Evolutionary conservation across 2,329 filamentous ascomycete species (phyloP), one percentile per base, ranked within the genome.

Genomic region (Fusarium zealandicum): DNA sequence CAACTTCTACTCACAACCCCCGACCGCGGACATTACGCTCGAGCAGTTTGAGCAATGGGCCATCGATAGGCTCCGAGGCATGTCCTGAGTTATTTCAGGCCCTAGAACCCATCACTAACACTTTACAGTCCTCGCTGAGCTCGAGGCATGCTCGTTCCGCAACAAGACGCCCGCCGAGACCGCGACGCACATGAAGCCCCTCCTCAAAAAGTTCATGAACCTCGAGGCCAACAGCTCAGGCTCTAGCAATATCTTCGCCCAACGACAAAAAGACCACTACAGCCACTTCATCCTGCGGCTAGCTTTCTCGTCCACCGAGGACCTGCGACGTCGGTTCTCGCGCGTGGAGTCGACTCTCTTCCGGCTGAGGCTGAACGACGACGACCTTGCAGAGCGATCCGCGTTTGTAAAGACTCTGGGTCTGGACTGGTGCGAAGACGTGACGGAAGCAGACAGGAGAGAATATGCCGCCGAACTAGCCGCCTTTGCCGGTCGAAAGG

Each of bases 1-100:
- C 69, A 99, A 96, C 79, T 93, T 97, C 75, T 99, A 99, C 77
- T 79, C 86, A 36, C 82, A 88, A 20, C 90, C 95, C 38, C 95
- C 95, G 0, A 97, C 92, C 0, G 90, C 90, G 40, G 95, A 99
- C 70, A 95, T 99, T 66, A 96, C 92, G 0, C 86, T 99, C 35
- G 95, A 99, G 71, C 88, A 99, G 72, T 99, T 99, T 69, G 95
- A 99, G 73, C 92, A 96, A 82, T 99, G 95, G 95, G 95, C 93
- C 10, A 98, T 99, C 69, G 90, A 96, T 69, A 83, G 95, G 51
- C 75, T 99, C 63, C 88, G 92, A 76, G 84, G 92, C 92, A 78
- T 49, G 78, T 46, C 8, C 28, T 28, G 9, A 13, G 2, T 2
- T 1, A 6, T 0, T 9, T 16, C 17, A 3, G 1, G 1, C 28